phyloP scores from a whole-genome alignment of 139 green algal genomes.

The Edaphochlamys debaryana region DNA sequence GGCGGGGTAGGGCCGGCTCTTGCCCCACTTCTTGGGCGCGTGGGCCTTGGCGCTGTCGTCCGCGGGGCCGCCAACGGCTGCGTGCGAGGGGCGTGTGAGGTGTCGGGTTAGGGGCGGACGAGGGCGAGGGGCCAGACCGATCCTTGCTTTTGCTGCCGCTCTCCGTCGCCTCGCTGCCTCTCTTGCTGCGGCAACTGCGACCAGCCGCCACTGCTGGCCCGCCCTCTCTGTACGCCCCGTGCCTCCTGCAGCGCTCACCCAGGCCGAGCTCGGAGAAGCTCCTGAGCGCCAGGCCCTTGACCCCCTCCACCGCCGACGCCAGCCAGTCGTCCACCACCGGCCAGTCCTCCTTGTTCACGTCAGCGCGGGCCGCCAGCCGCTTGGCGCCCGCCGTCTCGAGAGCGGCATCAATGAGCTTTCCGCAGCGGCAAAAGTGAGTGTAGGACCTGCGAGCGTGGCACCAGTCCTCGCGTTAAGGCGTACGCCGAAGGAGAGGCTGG shows the following conservation, averaged over 20 bases:
- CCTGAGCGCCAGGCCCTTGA: slow-evolving; percentile 64
- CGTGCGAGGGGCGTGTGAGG: too few species aligned
- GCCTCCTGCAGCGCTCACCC: slow-evolving; percentile 20
- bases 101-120: too few species aligned
- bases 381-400: slow-evolving; percentile 63
- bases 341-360: slow-evolving; percentile 91
- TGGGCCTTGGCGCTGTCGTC: slow-evolving; percentile 4
- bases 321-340: slow-evolving; percentile 80
- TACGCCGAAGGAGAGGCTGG: background rate
- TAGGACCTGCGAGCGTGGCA: slow-evolving; percentile 71
- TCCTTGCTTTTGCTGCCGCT: too few species aligned
- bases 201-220: too few species aligned
- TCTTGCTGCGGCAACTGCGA: too few species aligned
- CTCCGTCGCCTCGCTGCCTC: too few species aligned
- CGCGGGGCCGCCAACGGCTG: background rate
- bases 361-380: slow-evolving; percentile 54
- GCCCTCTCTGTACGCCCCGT: too few species aligned
- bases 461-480: background rate
- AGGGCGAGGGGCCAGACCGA: too few species aligned
- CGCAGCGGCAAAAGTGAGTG: slow-evolving; percentile 88
- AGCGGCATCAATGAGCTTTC: slow-evolving; percentile 75
- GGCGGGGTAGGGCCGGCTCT: slow-evolving; percentile 71
- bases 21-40: slow-evolving; percentile 65
- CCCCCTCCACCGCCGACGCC: slow-evolving; percentile 42
- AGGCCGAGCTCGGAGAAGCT: slow-evolving; percentile 56